phyloP scores from a whole-genome alignment of 192 early-diverging fungal species.

The Umbelopsis sp. region DNA sequence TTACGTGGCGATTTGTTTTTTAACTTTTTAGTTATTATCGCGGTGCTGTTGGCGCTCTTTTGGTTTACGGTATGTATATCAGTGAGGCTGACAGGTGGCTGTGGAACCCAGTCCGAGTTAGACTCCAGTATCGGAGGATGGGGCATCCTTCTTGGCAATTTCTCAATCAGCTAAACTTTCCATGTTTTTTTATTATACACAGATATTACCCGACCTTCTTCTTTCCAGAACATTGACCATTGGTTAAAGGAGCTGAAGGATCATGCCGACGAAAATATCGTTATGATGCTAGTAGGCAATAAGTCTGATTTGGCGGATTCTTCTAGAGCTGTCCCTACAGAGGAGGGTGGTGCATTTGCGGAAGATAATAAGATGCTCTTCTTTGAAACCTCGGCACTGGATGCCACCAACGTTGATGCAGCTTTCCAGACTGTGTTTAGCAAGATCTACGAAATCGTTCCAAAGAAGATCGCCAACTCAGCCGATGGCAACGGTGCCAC shows the following conservation, averaged over 20 bases:
- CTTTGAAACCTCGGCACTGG: constrained; percentile 77
- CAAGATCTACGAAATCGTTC: constrained; percentile 34
- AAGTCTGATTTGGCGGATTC: constrained; percentile 84
- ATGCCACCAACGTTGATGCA: constrained; percentile 86
- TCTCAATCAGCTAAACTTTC: too few relatives aligned
- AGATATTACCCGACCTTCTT: constrained; percentile 62
- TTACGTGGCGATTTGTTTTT: constrained; percentile 4
- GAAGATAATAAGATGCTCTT: constrained; percentile 82
- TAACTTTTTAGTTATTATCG: constrained; percentile 78
- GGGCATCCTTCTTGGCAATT: too few relatives aligned
- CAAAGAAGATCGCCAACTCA: constrained; percentile 33
- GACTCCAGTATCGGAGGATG: not conserved
- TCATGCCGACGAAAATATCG: constrained; percentile 92
- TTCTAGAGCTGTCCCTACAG: constrained; percentile 70
- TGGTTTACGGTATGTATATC: constrained; percentile 75
- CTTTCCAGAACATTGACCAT: constrained; percentile 87
- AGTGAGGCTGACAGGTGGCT: constrained; percentile 2
- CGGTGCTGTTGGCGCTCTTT: constrained; percentile 91
- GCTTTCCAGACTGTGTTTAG: constrained; percentile 61
- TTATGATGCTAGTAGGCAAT: constrained; percentile 95
- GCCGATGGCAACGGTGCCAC: not conserved
- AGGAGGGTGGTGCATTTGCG: constrained; percentile 84
- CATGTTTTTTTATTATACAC: not conserved
- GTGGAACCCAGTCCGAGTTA: not conserved
- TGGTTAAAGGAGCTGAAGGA: constrained; percentile 98